Evolutionary conservation across 768 basidiomycete genomes (phyloP), one percentile per base, ranked within the genome.

Genomic region (Stropharia rugosoannulata): DNA sequence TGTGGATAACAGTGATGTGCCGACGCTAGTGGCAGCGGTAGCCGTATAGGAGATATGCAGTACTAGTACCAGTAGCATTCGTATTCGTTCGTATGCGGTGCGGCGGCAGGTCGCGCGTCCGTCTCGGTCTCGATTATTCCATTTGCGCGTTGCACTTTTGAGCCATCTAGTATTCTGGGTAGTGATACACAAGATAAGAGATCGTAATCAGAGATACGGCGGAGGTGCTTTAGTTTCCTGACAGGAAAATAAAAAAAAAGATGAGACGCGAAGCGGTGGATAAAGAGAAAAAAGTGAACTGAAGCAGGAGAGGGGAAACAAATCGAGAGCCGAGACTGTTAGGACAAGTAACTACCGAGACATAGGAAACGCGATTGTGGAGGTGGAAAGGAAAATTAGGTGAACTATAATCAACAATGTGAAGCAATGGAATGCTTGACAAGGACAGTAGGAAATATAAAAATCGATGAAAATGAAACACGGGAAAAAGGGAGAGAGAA

Each of bases 111-210:
- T 36, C 11, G 27, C 22, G 46, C 27, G 46, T 16, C 15, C 43
- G 18, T 12, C 47, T 49, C 47, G 47, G 18, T 12, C 47, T 49
- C 47, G 47, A 36, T 27, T 49, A 32, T 49, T n/a, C n/a, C 35
- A 37, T 18, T 16, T 49, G 18, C 47, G 47, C 47, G 18, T 49
- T 49, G 47, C 47, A 49, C 22, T 51, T 57, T 60, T 43, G 59
- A 61, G 58, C 55, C 51, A 59, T 64, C 64, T 63, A 64, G 60
- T 63, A 62, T 63, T 66, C 59, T 63, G 51, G 62, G 56, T 63
- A 63, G 54, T 60, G 59, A 62, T 66, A 66, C 62, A 66, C 62
- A 64, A 64, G 59, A 66, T 60, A 62, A 60, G 45, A 60, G 57
- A 60, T 58, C 54, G 57, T 60, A 59, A 56, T 62, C 57, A 58